Evolutionary conservation across 257 asterid species (phyloP).

Genomic region (Salvia hispanica): DNA sequence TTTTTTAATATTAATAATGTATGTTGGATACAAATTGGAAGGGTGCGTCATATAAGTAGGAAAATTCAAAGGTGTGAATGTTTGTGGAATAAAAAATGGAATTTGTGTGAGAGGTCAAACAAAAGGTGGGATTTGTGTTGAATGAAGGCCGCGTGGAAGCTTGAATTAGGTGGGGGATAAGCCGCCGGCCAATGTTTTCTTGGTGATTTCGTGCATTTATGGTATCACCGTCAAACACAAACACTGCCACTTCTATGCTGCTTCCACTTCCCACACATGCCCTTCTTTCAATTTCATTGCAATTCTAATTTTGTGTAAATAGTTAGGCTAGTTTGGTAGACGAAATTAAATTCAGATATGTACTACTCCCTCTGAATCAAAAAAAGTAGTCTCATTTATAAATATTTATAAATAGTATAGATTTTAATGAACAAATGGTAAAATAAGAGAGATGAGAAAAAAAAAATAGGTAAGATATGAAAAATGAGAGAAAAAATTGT

Average conservation of each 20-base stretch:
- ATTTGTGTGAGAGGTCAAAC: neutral
- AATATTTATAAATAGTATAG: too few relatives aligned
- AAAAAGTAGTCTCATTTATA: too few relatives aligned
- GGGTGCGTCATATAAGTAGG: neutral
- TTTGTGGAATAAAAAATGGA: neutral
- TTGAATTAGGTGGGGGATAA: conserved; percentile 26
- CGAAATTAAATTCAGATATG: too few relatives aligned
- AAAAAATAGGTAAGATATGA: too few relatives aligned
- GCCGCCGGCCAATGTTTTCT: conserved; percentile 46
- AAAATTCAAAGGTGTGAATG: conserved; percentile 14
- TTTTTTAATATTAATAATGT: neutral
- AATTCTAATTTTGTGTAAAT: too few relatives aligned
- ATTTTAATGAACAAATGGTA: too few relatives aligned
- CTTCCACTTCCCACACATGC: too few relatives aligned
- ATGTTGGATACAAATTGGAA: neutral
- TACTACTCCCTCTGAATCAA: too few relatives aligned
- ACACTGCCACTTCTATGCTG: neutral
- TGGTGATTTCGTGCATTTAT: conserved; percentile 21
- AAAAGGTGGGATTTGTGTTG: conserved; percentile 16
- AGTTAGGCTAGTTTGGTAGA: too few relatives aligned
- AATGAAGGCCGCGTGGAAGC: conserved; percentile 35
- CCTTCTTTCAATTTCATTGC: too few relatives aligned
- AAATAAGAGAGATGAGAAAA: too few relatives aligned
- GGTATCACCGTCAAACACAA: conserved; percentile 29
- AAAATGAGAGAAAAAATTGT: too few relatives aligned